phyloP scores from a whole-genome alignment of 371 early-diverging fungal species.

The Zancudomyces culisetae region DNA sequence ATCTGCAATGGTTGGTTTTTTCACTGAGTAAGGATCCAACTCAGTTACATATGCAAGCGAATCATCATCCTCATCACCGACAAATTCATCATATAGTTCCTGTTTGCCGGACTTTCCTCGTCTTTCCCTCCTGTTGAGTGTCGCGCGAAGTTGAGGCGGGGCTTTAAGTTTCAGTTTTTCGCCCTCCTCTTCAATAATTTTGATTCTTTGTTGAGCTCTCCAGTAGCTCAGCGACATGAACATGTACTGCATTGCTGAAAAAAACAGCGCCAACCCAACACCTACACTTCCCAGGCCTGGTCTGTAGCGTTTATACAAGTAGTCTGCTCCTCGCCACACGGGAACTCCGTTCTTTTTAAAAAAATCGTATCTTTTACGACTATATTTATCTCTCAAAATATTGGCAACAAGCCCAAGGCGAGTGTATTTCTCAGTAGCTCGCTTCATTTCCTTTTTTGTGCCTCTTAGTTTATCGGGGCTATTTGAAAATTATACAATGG shows the following conservation, averaged over 20 bases:
- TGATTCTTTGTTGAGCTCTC: slow-evolving; percentile 37
- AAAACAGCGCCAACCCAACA: slow-evolving; percentile 31
- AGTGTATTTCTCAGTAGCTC: slow-evolving; percentile 24
- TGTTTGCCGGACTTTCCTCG: too few relatives aligned
- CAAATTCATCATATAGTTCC: too few relatives aligned
- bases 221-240: slow-evolving; percentile 36
- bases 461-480: slow-evolving; percentile 3
- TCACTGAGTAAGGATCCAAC: too few relatives aligned
- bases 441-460: not conserved
- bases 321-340: slow-evolving; percentile 68
- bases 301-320: slow-evolving; percentile 52
- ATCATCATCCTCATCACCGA: too few relatives aligned
- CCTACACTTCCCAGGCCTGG: slow-evolving; percentile 50
- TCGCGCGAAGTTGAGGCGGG: too few relatives aligned
- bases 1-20: too few relatives aligned
- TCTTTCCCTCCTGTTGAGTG: too few relatives aligned
- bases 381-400: slow-evolving; percentile 40
- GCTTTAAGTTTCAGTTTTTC: too few relatives aligned
- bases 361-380: slow-evolving; percentile 63
- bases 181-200: slow-evolving; percentile 9
- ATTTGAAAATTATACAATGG: too few relatives aligned
- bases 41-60: too few relatives aligned
- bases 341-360: slow-evolving; percentile 78
- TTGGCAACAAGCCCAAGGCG: slow-evolving; percentile 42
- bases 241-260: slow-evolving; percentile 41